Percentiles rank a stretch among this genome's conserved stretches.
Evolutionary conservation across 1,139 yeast species (phyloP).

Genomic region (Protomyces pachydermus): DNA sequence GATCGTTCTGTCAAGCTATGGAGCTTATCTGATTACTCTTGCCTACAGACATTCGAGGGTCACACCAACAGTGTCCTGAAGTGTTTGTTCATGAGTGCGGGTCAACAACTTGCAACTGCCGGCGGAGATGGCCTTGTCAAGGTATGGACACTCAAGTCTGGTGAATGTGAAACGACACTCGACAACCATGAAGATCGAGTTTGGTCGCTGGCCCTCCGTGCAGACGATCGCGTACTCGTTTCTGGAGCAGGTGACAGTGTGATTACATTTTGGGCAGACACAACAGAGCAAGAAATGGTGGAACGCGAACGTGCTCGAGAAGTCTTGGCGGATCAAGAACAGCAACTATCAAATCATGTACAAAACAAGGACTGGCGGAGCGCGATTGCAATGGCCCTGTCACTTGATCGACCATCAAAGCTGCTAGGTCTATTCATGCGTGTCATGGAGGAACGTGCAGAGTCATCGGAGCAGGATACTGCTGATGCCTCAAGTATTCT

Average conservation of each 20-base stretch:
- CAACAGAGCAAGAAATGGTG: slow-evolving; percentile 61
- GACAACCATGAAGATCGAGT: slow-evolving; percentile 92
- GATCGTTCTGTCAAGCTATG: slow-evolving; percentile 87
- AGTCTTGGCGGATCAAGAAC: slow-evolving; percentile 79
- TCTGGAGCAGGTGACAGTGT: slow-evolving; percentile 96
- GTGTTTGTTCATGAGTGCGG: slow-evolving; percentile 61
- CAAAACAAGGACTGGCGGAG: slow-evolving; percentile 72
- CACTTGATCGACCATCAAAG: slow-evolving; percentile 81
- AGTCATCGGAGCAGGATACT: slow-evolving; percentile 30
- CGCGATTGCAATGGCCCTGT: slow-evolving; percentile 80
- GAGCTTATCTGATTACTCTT: slow-evolving; percentile 72
- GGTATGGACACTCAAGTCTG: slow-evolving; percentile 74
- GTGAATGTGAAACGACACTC: slow-evolving; percentile 74
- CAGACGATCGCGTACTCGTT: slow-evolving; percentile 64
- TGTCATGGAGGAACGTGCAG: slow-evolving; percentile 41
- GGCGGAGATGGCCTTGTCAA: slow-evolving; percentile 95
- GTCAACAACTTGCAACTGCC: slow-evolving; percentile 67
- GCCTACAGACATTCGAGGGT: slow-evolving; percentile 83
- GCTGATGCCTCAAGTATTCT: slow-evolving; percentile 51
- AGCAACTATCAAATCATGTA: slow-evolving; percentile 68
- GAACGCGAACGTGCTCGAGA: slow-evolving; percentile 47
- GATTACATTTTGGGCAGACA: slow-evolving; percentile 80
- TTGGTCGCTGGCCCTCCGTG: slow-evolving; percentile 72
- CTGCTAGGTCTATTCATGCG: slow-evolving; percentile 63
- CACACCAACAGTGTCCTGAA: slow-evolving; percentile 90